These are phyloP conservation scores for Ramaria rubella DNA, from an alignment of 768 basidiomycete species.

Conservation along the genomic window DNA sequence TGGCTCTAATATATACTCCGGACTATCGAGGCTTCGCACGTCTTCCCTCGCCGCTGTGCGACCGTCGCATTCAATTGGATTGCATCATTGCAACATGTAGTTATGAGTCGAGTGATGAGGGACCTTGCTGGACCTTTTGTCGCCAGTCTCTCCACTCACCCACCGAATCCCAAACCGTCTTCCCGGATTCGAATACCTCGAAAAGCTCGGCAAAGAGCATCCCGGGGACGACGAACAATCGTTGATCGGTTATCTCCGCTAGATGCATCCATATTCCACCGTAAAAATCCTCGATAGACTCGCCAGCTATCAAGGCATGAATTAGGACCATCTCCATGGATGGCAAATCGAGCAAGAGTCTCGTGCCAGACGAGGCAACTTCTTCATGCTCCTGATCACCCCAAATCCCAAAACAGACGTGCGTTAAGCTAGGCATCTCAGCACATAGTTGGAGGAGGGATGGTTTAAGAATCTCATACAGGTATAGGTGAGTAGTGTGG, in stretches of 20 bases:
- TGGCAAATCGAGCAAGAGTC: background rate
- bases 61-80: too few relatives aligned
- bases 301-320: slow-evolving; percentile 1
- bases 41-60: too few relatives aligned
- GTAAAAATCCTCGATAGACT: background rate
- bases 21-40: too few relatives aligned
- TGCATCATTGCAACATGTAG: too few relatives aligned
- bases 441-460: background rate
- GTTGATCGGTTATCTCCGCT: slow-evolving; percentile 3
- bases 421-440: background rate
- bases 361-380: background rate
- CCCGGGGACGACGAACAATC: background rate
- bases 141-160: background rate
- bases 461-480: background rate
- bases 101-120: too few relatives aligned
- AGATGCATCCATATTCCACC: background rate
- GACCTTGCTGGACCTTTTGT: background rate
- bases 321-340: slow-evolving; percentile 1
- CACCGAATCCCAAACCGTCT: slow-evolving; percentile 6
- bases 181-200: slow-evolving; percentile 4
- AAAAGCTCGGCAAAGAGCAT: background rate
- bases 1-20: too few relatives aligned
- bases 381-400: background rate
- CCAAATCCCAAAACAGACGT: slow-evolving; percentile 4
- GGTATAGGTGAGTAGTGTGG: slow-evolving; percentile 3